Conservation (phyloP, 306 rosid species). For the Luffa aegyptiaca region DNA sequence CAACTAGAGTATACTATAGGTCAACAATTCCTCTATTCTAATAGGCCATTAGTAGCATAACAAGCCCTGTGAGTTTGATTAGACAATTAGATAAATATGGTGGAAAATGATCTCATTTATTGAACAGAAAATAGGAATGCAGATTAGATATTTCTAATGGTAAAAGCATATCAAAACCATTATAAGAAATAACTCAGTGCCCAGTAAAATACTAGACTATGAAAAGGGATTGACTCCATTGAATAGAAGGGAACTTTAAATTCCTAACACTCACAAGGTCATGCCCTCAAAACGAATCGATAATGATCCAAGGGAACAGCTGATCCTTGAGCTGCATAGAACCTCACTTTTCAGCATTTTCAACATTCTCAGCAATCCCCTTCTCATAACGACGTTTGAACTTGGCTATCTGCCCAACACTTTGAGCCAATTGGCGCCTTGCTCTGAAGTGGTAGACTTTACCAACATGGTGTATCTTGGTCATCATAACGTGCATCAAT, state of each 20-base stretch:
- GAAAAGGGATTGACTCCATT: neutral
- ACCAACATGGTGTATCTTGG: conserved; percentile 77
- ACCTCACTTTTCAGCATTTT: conserved; percentile 25
- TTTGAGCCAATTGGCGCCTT: conserved; percentile 78
- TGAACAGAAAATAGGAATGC: neutral
- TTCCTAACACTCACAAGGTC: neutral
- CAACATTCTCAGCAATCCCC: conserved; percentile 13
- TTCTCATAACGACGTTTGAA: conserved; percentile 70
- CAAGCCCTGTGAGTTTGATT: neutral
- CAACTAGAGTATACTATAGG: neutral
- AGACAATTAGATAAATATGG: neutral
- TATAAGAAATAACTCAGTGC: neutral
- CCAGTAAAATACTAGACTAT: neutral
- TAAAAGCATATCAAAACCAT: neutral
- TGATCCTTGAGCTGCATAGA: neutral
- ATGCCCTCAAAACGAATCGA: neutral
- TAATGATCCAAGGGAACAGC: neutral
- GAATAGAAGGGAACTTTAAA: neutral
- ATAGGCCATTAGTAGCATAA: neutral
- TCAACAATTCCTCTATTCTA: neutral
- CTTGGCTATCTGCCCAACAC: conserved; percentile 78
- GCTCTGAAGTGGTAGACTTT: conserved; percentile 89
- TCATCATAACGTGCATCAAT: conserved; percentile 76
- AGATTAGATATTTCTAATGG: neutral
- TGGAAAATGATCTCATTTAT: neutral